phyloP scores from a whole-genome alignment of 306 rosid species.

The Medicago arabica region DNA sequence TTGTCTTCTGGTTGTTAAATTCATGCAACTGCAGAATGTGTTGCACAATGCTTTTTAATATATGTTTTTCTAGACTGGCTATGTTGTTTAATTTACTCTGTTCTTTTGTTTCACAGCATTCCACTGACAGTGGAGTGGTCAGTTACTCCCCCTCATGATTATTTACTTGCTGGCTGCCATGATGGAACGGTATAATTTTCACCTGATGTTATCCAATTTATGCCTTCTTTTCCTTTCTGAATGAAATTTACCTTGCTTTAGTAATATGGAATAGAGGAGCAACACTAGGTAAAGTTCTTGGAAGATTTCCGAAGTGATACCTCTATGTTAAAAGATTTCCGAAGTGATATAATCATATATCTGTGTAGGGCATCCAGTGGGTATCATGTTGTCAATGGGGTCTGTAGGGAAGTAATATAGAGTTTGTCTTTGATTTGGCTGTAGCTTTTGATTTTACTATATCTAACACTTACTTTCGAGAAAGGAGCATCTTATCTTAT shows the following conservation, averaged over 20 bases:
- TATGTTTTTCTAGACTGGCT: slow-evolving; percentile 12
- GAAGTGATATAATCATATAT: background rate
- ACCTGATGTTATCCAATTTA: slow-evolving; percentile 28
- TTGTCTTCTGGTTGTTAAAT: slow-evolving; percentile 39
- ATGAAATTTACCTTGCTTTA: slow-evolving; percentile 24
- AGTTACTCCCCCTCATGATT: slow-evolving; percentile 72
- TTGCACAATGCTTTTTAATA: slow-evolving; percentile 25
- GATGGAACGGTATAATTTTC: slow-evolving; percentile 83
- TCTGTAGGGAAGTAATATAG: background rate
- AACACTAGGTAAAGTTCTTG: background rate
- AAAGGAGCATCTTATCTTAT: background rate
- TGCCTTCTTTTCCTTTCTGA: slow-evolving; percentile 9
- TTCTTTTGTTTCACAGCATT: slow-evolving; percentile 65
- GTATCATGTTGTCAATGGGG: background rate
- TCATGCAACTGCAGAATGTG: slow-evolving; percentile 24
- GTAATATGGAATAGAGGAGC: slow-evolving; percentile 15
- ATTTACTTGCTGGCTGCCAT: slow-evolving; percentile 87
- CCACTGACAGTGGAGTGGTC: slow-evolving; percentile 97
- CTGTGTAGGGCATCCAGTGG: background rate
- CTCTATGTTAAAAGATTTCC: background rate
- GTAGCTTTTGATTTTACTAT: slow-evolving; percentile 1
- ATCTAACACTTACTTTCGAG: background rate
- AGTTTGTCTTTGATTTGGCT: background rate
- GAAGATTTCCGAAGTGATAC: slow-evolving; percentile 1
- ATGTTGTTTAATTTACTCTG: slow-evolving; percentile 36